These are phyloP conservation scores for Corniculantispora saksenae DNA, from an alignment of 2,329 filamentous ascomycete genomes.

Conservation along the genomic window DNA sequence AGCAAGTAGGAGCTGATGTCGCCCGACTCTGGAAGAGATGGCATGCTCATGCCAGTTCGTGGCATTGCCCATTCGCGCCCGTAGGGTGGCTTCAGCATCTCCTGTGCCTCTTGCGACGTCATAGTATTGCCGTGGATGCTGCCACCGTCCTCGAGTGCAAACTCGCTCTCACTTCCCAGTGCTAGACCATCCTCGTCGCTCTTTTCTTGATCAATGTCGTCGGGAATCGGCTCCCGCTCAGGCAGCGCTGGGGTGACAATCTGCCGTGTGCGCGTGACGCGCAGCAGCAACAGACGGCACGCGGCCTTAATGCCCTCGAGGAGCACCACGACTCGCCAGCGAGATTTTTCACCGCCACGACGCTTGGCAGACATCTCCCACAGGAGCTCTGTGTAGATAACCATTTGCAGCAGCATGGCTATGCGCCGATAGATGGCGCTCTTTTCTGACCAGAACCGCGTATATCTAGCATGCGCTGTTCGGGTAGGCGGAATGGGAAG, in stretches of 20 bases:
- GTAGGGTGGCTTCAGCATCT: constrained; percentile 37
- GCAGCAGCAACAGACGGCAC: constrained; percentile 77
- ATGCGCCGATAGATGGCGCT: constrained; percentile 75
- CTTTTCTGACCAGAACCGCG: constrained; percentile 64
- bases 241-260: constrained; percentile 82
- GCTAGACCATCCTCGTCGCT: constrained; percentile 36
- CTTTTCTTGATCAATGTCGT: constrained; percentile 48
- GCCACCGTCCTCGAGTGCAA: constrained; percentile 39
- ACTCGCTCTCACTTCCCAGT: constrained; percentile 42
- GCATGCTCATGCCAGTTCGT: constrained; percentile 83
- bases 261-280: constrained; percentile 79
- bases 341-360: constrained; percentile 72
- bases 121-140: constrained; percentile 23
- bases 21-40: constrained; percentile 75
- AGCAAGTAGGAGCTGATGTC: constrained; percentile 88
- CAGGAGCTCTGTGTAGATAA: constrained; percentile 92
- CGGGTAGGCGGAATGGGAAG: constrained; percentile 54
- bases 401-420: constrained; percentile 80
- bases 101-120: constrained; percentile 28
- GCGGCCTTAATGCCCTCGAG: constrained; percentile 85
- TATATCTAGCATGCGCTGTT: constrained; percentile 65
- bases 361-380: constrained; percentile 97
- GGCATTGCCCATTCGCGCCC: constrained; percentile 84
- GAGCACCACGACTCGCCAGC: constrained; percentile 85
- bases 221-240: constrained; percentile 76